Evolutionary conservation across 78 protist species (phyloP).

Genomic region (Monocercomonoides exilis): DNA sequence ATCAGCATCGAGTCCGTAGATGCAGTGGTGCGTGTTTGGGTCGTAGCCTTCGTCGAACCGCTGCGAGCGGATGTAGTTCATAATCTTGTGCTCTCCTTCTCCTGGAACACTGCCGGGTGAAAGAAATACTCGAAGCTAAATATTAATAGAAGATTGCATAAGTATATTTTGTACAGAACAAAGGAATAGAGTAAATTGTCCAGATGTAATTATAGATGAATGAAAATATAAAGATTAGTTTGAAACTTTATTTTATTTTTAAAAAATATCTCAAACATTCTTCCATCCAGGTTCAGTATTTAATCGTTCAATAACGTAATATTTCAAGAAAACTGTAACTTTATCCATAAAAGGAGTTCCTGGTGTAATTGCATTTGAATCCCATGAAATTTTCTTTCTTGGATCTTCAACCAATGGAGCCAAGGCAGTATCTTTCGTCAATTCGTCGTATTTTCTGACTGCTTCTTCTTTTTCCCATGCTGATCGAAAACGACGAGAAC

Average conservation of each 20-base stretch:
- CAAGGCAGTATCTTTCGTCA: neutral
- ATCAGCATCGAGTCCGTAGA: conserved; percentile 90
- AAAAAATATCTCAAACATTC: neutral
- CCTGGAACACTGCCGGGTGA: conserved; percentile 55
- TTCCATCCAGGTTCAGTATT: conserved; percentile 69
- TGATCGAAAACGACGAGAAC: conserved; percentile 75
- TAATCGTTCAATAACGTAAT: conserved; percentile 60
- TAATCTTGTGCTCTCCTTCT: conserved; percentile 94
- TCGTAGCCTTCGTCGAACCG: conserved; percentile 36
- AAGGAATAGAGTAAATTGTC: no score
- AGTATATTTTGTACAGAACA: neutral
- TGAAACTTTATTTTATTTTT: neutral
- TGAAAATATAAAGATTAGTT: neutral
- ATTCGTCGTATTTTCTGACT: neutral
- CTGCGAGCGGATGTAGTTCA: conserved; percentile 71
- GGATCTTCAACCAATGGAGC: neutral
- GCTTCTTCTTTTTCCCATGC: conserved; percentile 57
- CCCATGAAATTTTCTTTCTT: conserved; percentile 32
- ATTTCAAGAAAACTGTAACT: conserved; percentile 56
- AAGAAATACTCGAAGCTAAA: conserved; percentile 18
- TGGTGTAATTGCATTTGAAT: conserved; percentile 90
- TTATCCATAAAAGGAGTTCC: conserved; percentile 90
- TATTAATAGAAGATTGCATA: neutral
- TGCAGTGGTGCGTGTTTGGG: conserved; percentile 66
- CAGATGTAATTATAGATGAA: neutral